Base-by-base conservation (phyloP, 495 filamentous ascomycete species). In the Penicillium argentinense region DNA sequence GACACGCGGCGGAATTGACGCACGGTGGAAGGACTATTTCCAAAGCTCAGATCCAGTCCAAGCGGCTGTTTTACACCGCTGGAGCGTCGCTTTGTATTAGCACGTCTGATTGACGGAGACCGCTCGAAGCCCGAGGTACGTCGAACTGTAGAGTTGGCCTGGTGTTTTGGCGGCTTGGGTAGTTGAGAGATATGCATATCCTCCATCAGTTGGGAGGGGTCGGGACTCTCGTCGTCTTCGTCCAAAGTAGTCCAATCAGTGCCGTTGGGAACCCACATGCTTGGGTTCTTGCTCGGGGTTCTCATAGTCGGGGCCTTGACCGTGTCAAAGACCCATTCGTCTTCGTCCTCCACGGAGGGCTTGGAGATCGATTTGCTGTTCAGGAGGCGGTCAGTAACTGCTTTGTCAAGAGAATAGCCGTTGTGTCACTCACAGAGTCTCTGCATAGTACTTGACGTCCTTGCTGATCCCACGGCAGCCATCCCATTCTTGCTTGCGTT, bases 281-380 rank as follows among this genome's bases (percentile, higher is more conserved):
- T 71, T 7, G 33, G 33, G 33, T 36, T 36, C 33, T 36, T 36
- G 33, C 33, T 36, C 6, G 33, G 33, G 8, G 33, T 36, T 36
- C 17, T 8, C 33, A 36, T 36, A 17, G 33, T 36, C 13, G 77
- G 66, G 18, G 81, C 85, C 62, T 87, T 92, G 54, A 99, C 81
- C 0, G 93, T 99, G 57, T 97, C 93, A 59, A 99, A 99, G n/a
- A 97, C 85, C 93, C 93, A 99, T 41, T 88, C 88, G 54, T 96
- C 91, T 13, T 85, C 75, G 14, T 91, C 85, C 14, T 80, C 74
- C n/a, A 60, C 53, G 1, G 46, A 26, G 4, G 45, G 59, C 75
- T 83, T 44, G 73, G 77, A 40, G 76, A 82, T 59, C n/a, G 83
- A 85, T 53, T 86, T 83, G 38, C 72, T 76, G 45, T 11, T n/a